These are phyloP conservation scores for Aspergillus melleus DNA, from an alignment of 2,329 filamentous ascomycete genomes.

Conservation along the genomic window DNA sequence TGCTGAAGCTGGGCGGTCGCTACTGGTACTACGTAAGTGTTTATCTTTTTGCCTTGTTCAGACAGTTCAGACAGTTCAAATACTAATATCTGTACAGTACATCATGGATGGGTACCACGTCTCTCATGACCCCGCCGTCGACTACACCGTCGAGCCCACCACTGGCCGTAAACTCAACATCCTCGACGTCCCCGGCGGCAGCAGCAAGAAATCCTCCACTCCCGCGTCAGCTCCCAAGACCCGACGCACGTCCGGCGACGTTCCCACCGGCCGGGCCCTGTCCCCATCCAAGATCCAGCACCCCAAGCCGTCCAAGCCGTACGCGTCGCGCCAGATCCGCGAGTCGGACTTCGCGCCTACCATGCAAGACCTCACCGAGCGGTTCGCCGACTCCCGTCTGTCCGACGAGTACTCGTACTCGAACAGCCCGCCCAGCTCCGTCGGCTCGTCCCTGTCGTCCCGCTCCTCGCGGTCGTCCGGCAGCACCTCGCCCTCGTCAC, in stretches of 20 bases:
- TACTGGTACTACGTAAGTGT: conserved; percentile 92
- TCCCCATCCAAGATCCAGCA: conserved; percentile 87
- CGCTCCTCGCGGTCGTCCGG: conserved; percentile 56
- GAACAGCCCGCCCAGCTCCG: conserved; percentile 71
- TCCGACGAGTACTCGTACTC: conserved; percentile 71
- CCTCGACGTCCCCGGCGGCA: conserved; percentile 76
- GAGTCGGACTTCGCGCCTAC: conserved; percentile 76
- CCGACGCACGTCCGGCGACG: conserved; percentile 58
- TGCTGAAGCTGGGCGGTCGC: conserved; percentile 81
- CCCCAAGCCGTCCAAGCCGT: conserved; percentile 84
- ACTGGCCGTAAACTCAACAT: conserved; percentile 97
- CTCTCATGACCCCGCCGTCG: conserved; percentile 89
- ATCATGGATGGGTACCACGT: conserved; percentile 99
- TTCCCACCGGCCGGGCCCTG: conserved; percentile 85
- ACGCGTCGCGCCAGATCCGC: conserved; percentile 84
- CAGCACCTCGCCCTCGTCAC: conserved; percentile 53
- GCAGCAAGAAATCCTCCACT: conserved; percentile 42
- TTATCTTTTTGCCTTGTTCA: neutral
- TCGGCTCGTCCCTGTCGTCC: conserved; percentile 68
- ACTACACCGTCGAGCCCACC: conserved; percentile 89
- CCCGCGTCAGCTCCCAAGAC: conserved; percentile 31
- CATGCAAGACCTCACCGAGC: conserved; percentile 76
- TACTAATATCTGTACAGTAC: conserved; percentile 54
- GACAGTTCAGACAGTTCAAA: no score
- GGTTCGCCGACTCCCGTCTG: conserved; percentile 71